phyloP scores from a whole-genome alignment of 345 rosid genomes.

The Eucalyptus lansdowneana region DNA sequence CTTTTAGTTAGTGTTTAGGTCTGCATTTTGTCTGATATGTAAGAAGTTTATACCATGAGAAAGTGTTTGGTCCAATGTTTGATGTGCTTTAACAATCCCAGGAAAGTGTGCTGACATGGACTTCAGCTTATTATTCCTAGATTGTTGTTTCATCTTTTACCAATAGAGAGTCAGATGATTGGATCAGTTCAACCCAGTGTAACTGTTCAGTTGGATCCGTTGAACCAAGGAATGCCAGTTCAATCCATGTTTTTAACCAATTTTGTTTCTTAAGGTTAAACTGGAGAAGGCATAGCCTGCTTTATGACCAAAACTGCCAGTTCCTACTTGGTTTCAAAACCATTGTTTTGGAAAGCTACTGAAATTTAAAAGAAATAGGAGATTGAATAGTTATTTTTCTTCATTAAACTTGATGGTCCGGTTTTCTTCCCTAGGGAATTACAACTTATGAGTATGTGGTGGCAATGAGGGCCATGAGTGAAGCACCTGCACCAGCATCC shows the following conservation, averaged over 20 bases:
- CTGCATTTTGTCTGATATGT: not conserved
- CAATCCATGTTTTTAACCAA: not conserved
- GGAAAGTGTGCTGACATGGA: not conserved
- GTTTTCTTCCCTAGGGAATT: constrained; percentile 39
- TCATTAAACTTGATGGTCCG: not conserved
- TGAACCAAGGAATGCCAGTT: not conserved
- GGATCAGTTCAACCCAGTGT: not conserved
- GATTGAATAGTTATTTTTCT: not conserved
- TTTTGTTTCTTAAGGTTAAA: not conserved
- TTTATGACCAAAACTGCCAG: not conserved
- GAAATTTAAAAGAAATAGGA: not conserved
- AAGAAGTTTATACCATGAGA: not conserved
- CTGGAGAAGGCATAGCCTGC: not conserved
- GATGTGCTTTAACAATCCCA: not conserved
- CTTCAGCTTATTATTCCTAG: not conserved
- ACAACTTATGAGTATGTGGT: constrained; percentile 89
- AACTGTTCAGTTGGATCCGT: not conserved
- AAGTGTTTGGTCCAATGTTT: not conserved
- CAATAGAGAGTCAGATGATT: not conserved
- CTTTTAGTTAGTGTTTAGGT: not conserved
- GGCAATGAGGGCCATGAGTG: constrained; percentile 93
- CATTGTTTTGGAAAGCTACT: not conserved
- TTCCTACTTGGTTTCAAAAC: not conserved
- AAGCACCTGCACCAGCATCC: constrained; percentile 75
- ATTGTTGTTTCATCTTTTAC: not conserved